A percentile compares a stretch with the other conserved stretches of the same genome.
Conservation (phyloP, 2,329 filamentous ascomycete species). For the Aspergillus hiratsukae region DNA sequence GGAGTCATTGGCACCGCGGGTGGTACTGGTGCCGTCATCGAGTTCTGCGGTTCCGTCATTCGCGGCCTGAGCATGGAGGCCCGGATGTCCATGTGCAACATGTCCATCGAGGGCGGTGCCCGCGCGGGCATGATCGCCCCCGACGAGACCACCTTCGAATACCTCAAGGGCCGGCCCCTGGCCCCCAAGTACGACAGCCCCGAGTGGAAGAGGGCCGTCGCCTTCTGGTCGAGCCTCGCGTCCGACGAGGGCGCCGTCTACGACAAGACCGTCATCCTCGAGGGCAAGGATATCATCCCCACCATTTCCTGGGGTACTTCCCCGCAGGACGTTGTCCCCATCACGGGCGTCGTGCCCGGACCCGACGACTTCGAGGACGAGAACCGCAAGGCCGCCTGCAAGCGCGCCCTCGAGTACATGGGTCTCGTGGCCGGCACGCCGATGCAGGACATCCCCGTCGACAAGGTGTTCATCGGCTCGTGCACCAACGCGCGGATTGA, state of each 20-base stretch:
- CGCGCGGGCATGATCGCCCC: slow-evolving; percentile 96
- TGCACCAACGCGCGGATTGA: slow-evolving; percentile 98
- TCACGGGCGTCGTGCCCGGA: slow-evolving; percentile 83
- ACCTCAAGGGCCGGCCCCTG: slow-evolving; percentile 84
- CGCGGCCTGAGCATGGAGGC: slow-evolving; percentile 88
- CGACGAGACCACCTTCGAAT: slow-evolving; percentile 90
- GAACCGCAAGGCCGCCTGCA: slow-evolving; percentile 72
- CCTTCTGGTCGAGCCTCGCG: slow-evolving; percentile 81
- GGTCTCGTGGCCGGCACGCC: slow-evolving; percentile 78
- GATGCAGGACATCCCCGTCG: slow-evolving; percentile 86
- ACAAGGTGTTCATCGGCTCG: slow-evolving; percentile 97
- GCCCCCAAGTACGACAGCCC: slow-evolving; percentile 78
- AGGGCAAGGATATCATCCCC: slow-evolving; percentile 87
- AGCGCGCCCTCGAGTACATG: slow-evolving; percentile 92
- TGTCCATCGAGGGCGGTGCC: slow-evolving; percentile 95
- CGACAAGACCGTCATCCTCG: slow-evolving; percentile 83
- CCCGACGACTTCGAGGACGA: slow-evolving; percentile 81
- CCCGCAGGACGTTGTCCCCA: slow-evolving; percentile 92
- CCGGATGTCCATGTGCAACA: slow-evolving; percentile 99
- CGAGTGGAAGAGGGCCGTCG: slow-evolving; percentile 83
- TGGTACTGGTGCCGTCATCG: slow-evolving; percentile 90
- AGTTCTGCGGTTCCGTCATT: slow-evolving; percentile 95
- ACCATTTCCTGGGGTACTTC: slow-evolving; percentile 97
- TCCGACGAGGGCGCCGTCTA: slow-evolving; percentile 87
- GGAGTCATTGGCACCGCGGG: slow-evolving; percentile 92